Base-by-base conservation (phyloP, 768 basidiomycete species). In the Leccinum arenicola region DNA sequence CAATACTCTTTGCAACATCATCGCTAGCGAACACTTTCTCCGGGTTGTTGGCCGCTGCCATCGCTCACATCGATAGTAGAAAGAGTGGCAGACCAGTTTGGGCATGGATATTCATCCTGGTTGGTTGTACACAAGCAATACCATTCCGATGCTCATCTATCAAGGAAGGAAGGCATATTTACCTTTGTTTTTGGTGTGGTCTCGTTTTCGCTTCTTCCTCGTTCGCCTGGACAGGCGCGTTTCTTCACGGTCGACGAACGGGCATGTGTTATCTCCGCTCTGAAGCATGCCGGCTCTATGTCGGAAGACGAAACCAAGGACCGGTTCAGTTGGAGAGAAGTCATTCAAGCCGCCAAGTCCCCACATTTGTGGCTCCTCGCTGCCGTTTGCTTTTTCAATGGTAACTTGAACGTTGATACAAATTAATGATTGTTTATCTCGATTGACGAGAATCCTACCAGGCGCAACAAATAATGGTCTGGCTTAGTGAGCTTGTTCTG, bases 11-110 rank as follows among this genome's bases (percentile, higher is more conserved):
- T 52, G 72, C 73, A 1, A 68, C 77, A 6, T 77, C 84, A 3
- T 84, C 84, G 19, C 73, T 84, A 4, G 79, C 85, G 0, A 83
- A 84, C 1, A 81, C 83, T 0, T 86, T 87, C 64, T 86, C 85
- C 6, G 87, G 88, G 47, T 71, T 89, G 7, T 76, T 89, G 1
- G 86, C 86, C 1, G 75, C 83, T 33, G 84, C 77, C 1, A 85
- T 89, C 52, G 66, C 77, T n/a, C 70, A 83, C 14, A 83, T 88
- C 77, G 68, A 86, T 54, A 82, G 82, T 12, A 70, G 9, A 43
- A 19, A 77, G 8, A 73, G 73, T 2, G 81, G 83, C 6, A 77
- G 73, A 55, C 75, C 80, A 2, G 86, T 83, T 0, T 88, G 86
- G 87, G 75, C 80, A 35, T 86, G 83, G 85, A 78, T 84, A 62